A percentile compares a stretch with the other conserved stretches of the same genome.
Evolutionary conservation across 2,329 filamentous ascomycete genomes (phyloP).

Genomic region (Monosporascus sp.): DNA sequence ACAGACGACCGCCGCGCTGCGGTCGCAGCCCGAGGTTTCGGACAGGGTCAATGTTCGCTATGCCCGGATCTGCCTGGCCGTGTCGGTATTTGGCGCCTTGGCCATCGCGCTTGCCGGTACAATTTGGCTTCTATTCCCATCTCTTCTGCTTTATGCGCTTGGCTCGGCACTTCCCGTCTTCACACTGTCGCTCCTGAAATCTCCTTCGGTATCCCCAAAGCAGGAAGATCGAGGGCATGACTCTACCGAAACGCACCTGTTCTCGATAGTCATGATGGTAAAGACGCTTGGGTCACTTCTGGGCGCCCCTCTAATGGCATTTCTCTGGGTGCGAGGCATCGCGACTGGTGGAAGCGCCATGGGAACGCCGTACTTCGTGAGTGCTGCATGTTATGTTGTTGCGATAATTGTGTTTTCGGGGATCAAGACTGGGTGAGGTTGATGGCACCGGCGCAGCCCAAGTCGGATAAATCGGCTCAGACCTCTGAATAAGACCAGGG

Average conservation of each 20-base stretch:
- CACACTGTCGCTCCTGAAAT: slow-evolving; percentile 43
- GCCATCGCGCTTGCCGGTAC: slow-evolving; percentile 35
- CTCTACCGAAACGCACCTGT: slow-evolving; percentile 33
- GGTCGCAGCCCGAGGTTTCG: slow-evolving; percentile 14
- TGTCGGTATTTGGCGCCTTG: slow-evolving; percentile 37
- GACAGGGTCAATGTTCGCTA: slow-evolving; percentile 29
- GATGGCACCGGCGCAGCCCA: not conserved
- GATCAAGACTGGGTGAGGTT: slow-evolving; percentile 13
- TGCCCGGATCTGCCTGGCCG: slow-evolving; percentile 30
- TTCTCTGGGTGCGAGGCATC: slow-evolving; percentile 42
- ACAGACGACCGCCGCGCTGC: slow-evolving; percentile 5
- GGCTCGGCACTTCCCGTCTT: slow-evolving; percentile 46
- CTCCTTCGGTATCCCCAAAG: slow-evolving; percentile 30
- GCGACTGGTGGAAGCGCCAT: slow-evolving; percentile 28
- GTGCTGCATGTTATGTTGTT: slow-evolving; percentile 31
- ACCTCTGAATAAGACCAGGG: no score
- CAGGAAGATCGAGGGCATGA: slow-evolving; percentile 7
- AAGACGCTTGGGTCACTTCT: slow-evolving; percentile 43
- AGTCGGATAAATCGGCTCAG: no score
- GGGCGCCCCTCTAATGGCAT: slow-evolving; percentile 42
- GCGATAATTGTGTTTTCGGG: slow-evolving; percentile 29
- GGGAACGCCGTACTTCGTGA: slow-evolving; percentile 36
- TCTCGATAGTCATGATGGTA: slow-evolving; percentile 47
- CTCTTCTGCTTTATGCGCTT: slow-evolving; percentile 41
- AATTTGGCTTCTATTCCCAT: slow-evolving; percentile 36